Evolutionary conservation across 2,329 filamentous ascomycete genomes (phyloP), one percentile per base, ranked within the genome.

Genomic region (Incumbomyces delicatus): DNA sequence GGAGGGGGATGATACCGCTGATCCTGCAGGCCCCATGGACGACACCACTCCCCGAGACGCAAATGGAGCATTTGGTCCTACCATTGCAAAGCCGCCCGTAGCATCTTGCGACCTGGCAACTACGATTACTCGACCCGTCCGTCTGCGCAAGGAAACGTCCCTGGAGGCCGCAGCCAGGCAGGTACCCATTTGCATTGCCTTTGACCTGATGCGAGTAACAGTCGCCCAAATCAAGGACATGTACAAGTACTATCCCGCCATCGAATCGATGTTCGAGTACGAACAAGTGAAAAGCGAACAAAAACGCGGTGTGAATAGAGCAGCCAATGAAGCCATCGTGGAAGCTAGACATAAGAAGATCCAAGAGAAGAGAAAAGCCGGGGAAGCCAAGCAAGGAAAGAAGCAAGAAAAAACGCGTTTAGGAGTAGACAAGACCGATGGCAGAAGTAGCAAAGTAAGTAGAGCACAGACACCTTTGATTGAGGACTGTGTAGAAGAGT

Each of bases 161-260:
- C 27, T 44, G 6, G 16, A 35, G 14, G 50, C 63, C 27, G 29
- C 37, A 11, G 47, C 46, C 11, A 42, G 42, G 31, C 46, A 73
- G 50, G 72, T 77, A 63, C 77, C 76, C 40, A 68, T 80, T 33
- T 69, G 71, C 17, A 68, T 78, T 11, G 76, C 78, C 0, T 81
- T 81, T 55, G 79, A 83, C 59, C 77, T 78, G 51, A 81, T 83
- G 78, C 70, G 74, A 2, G 67, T 82, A 51, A 73, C 72, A 54
- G 69, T 82, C 12, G 70, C 73, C 13, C 77, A 82, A 50, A 75
- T 82, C 34, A 67, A 71, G 17, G 61, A 75, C 52, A 64, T 80
- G 50, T 74, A 80, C 55, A 71, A 72, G 20, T 77, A 75, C 57
- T 74, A 73, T 12, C 75, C 75, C 0, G 76, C 75, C 8, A 55